phyloP scores from a whole-genome alignment of 208 protist genomes.

The Leishmania lainsoni region DNA sequence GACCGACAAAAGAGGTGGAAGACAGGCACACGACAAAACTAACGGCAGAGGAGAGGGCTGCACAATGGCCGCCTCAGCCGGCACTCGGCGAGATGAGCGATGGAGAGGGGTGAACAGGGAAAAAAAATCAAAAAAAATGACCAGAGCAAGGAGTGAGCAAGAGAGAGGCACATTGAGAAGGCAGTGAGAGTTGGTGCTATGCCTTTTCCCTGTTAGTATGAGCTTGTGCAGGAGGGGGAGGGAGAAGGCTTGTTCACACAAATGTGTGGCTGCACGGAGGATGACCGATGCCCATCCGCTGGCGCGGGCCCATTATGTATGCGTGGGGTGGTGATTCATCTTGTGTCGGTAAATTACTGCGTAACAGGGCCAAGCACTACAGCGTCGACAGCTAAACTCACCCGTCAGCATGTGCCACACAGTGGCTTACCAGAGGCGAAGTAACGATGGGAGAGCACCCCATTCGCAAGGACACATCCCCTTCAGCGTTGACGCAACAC shows the following conservation, averaged over 20 bases:
- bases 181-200: not conserved
- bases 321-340: not conserved
- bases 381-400: not conserved
- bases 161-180: conserved; percentile 13
- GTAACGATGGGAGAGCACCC: not conserved
- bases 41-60: conserved; percentile 7
- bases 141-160: not conserved
- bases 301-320: not conserved
- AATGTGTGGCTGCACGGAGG: not conserved
- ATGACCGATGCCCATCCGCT: not conserved
- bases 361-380: not conserved
- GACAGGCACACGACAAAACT: not conserved
- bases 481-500: not conserved
- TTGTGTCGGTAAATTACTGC: not conserved
- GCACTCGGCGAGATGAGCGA: not conserved
- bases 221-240: not conserved
- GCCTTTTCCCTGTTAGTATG: not conserved
- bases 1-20: not conserved
- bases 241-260: not conserved
- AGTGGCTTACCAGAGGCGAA: not conserved
- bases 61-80: not conserved
- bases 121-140: conserved; percentile 1
- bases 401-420: not conserved
- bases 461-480: not conserved
- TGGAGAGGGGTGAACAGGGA: conserved; percentile 4